phyloP scores from a whole-genome alignment of 345 rosid genomes.

The Geranium rotundifolium region DNA sequence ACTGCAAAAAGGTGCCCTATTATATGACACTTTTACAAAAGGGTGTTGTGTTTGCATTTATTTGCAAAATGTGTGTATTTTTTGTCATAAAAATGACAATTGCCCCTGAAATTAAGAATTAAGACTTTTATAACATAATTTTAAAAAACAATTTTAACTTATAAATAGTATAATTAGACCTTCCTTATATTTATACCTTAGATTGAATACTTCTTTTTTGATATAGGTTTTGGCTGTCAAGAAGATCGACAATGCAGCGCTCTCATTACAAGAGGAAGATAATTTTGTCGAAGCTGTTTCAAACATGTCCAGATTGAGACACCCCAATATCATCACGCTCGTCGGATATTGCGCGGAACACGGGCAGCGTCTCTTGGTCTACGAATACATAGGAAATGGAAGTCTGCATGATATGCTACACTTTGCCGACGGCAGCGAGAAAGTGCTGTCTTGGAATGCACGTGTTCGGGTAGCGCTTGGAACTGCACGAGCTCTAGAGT shows the following conservation, averaged over 20 bases:
- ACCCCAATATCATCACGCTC: constrained; percentile 76
- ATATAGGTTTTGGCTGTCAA: constrained; percentile 71
- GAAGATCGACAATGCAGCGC: constrained; percentile 88
- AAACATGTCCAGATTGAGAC: constrained; percentile 86
- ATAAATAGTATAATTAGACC: too few species aligned
- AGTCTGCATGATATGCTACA: constrained; percentile 82
- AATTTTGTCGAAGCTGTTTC: constrained; percentile 85
- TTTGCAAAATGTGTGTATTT: too few species aligned
- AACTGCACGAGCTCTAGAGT: constrained; percentile 96
- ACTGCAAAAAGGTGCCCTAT: too few species aligned
- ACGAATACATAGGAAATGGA: constrained; percentile 64
- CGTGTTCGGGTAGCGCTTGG: constrained; percentile 98
- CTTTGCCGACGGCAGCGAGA: constrained; percentile 60
- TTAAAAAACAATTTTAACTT: too few species aligned
- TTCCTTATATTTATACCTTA: background rate
- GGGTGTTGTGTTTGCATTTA: too few species aligned
- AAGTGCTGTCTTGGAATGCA: constrained; percentile 73
- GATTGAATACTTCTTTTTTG: constrained; percentile 9
- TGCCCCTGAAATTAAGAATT: too few species aligned
- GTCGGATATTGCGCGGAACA: constrained; percentile 91
- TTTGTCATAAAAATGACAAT: too few species aligned
- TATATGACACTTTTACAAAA: too few species aligned
- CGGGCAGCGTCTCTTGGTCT: constrained; percentile 93
- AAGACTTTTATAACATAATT: too few species aligned
- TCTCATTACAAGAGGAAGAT: constrained; percentile 90